Percentiles rank a stretch among this genome's conserved stretches.
phyloP scores from a whole-genome alignment of 352 stramenopile genomes.

The Phytopythium boreale region DNA sequence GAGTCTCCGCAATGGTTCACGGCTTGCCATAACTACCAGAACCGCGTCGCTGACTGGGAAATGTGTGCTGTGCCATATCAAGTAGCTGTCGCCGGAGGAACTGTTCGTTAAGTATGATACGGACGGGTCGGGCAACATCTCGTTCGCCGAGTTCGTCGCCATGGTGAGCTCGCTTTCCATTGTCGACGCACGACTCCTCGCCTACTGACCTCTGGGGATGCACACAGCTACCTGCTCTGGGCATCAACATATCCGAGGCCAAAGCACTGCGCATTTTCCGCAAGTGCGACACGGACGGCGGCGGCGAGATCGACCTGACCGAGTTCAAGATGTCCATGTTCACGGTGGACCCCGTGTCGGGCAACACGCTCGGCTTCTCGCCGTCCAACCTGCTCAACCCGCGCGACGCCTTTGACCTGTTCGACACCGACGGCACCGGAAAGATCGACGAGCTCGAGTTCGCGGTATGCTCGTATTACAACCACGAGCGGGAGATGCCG shows the following conservation, averaged over 20 bases:
- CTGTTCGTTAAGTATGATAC: constrained; percentile 92
- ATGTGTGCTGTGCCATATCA: neutral
- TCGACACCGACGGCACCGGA: constrained; percentile 87
- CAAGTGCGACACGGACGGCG: constrained; percentile 88
- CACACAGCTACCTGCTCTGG: constrained; percentile 78
- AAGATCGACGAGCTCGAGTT: constrained; percentile 94
- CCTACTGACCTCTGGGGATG: neutral
- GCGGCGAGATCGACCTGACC: constrained; percentile 89
- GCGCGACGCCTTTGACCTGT: constrained; percentile 90
- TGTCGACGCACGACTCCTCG: too few species aligned
- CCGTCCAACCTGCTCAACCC: constrained; percentile 82
- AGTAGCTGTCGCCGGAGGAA: constrained; percentile 72
- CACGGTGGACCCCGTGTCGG: constrained; percentile 83
- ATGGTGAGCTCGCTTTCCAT: constrained; percentile 48
- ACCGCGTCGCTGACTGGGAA: neutral
- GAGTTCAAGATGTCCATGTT: constrained; percentile 95
- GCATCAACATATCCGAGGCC: constrained; percentile 83
- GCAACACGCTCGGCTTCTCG: constrained; percentile 76
- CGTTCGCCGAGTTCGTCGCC: constrained; percentile 87
- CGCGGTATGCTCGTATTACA: constrained; percentile 37
- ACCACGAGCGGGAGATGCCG: neutral
- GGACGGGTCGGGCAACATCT: constrained; percentile 87
- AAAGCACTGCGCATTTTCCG: constrained; percentile 91
- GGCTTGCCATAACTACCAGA: neutral
- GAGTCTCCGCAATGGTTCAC: neutral